Evolutionary conservation across 2,329 filamentous ascomycete species (phyloP).

Genomic region (Scytalidium sp.): DNA sequence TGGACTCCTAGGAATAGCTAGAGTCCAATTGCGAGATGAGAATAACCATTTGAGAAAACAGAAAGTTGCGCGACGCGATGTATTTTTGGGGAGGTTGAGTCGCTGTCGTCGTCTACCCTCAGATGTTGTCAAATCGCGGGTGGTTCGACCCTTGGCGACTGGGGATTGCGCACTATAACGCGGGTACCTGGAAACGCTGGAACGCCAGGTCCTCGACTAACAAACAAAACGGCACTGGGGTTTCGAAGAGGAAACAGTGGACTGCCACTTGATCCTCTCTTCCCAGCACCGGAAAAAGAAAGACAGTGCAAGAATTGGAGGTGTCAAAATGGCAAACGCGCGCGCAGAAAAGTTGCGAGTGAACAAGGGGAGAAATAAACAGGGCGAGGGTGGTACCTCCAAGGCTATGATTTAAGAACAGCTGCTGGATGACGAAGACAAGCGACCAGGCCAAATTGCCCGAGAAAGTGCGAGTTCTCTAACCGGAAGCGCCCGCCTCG

Average conservation of each 20-base stretch:
- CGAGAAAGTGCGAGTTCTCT: slow-evolving; percentile 14
- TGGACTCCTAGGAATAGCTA: neutral
- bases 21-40: slow-evolving; percentile 19
- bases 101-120: neutral
- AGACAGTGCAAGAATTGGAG: neutral
- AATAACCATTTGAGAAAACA: slow-evolving; percentile 28
- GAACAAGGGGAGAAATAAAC: slow-evolving; percentile 19
- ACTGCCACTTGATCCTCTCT: neutral
- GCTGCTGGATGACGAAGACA: slow-evolving; percentile 14
- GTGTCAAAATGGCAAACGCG: neutral
- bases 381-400: slow-evolving; percentile 29
- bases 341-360: neutral
- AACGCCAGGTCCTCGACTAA: neutral
- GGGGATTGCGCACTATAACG: slow-evolving; percentile 24
- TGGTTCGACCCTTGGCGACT: slow-evolving; percentile 26
- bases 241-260: neutral
- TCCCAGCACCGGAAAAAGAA: neutral
- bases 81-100: slow-evolving; percentile 18
- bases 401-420: slow-evolving; percentile 10
- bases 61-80: slow-evolving; percentile 26
- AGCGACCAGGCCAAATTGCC: slow-evolving; percentile 26
- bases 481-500: neutral
- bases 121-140: neutral
- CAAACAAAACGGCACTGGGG: neutral
- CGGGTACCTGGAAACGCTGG: slow-evolving; percentile 19